A percentile compares a stretch with the other conserved stretches of the same genome.
Conservation (phyloP, 1,284 basidiomycete genomes). For the Naganishia liquefaciens region DNA sequence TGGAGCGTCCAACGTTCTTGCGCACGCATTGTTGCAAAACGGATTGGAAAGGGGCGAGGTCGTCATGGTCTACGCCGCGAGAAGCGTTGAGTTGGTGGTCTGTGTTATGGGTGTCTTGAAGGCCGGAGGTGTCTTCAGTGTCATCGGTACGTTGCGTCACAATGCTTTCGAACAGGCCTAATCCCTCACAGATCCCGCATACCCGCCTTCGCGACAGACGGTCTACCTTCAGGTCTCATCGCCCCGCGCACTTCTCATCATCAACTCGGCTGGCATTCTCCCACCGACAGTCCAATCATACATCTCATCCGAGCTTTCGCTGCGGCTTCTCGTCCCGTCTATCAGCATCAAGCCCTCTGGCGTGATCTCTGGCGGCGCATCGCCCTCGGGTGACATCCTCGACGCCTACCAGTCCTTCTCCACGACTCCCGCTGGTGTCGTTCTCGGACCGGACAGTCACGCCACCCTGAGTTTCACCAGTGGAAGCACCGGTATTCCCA, state of each 20-base stretch:
- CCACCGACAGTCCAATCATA: conserved; percentile 81
- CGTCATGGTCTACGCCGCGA: conserved; percentile 97
- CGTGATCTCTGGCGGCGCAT: conserved; percentile 62
- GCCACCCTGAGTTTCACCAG: conserved; percentile 97
- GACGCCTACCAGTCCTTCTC: conserved; percentile 55
- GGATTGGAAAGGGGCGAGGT: conserved; percentile 93
- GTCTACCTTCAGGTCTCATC: conserved; percentile 92
- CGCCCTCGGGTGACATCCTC: conserved; percentile 50
- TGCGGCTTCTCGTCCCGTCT: conserved; percentile 91
- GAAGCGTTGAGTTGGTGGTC: conserved; percentile 94
- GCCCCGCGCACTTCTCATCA: conserved; percentile 87
- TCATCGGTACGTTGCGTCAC: conserved; percentile 71
- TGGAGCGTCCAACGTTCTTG: conserved; percentile 82
- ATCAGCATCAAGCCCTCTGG: conserved; percentile 71
- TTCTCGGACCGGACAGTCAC: conserved; percentile 89
- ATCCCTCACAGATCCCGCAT: conserved; percentile 78
- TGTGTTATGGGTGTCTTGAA: conserved; percentile 97
- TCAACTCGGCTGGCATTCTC: conserved; percentile 86
- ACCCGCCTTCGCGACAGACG: conserved; percentile 91
- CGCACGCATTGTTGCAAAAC: conserved; percentile 82
- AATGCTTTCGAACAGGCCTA: conserved; percentile 1
- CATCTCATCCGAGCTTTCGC: conserved; percentile 74
- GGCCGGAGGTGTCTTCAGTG: conserved; percentile 95
- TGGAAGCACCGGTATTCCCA: conserved; percentile 96
- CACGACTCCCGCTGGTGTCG: conserved; percentile 65